phyloP scores from a whole-genome alignment of 1,139 yeast species.

The Magnusiomyces clavatus region DNA sequence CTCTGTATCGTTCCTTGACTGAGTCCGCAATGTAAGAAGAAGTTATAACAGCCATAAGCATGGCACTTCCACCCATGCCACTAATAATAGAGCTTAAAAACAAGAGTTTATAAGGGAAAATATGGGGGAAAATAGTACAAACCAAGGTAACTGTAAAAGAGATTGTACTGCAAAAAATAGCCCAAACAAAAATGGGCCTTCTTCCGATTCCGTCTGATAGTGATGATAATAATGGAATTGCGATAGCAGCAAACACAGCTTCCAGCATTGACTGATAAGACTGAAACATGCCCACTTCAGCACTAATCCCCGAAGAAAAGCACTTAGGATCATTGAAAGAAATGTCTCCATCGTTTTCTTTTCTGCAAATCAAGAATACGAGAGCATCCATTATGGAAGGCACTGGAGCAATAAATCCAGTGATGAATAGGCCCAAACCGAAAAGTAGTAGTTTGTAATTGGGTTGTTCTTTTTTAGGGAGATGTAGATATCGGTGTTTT shows the following conservation, averaged over 20 bases:
- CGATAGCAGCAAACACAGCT: constrained; percentile 20
- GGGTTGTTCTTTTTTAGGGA: constrained; percentile 17
- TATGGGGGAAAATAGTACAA: constrained; percentile 25
- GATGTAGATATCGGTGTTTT: constrained; percentile 4
- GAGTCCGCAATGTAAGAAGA: constrained; percentile 62
- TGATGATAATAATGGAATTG: constrained; percentile 42
- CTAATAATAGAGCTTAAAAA: constrained; percentile 37
- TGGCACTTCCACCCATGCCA: constrained; percentile 49
- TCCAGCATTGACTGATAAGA: constrained; percentile 21
- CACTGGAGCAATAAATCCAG: constrained; percentile 19
- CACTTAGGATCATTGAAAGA: constrained; percentile 21
- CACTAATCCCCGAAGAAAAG: constrained; percentile 21
- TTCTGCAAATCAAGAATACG: constrained; percentile 22
- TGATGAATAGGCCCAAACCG: constrained; percentile 15
- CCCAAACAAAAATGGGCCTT: constrained; percentile 38
- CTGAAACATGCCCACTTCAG: constrained; percentile 23
- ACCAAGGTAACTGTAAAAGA: constrained; percentile 16
- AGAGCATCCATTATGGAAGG: constrained; percentile 23
- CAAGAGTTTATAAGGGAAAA: constrained; percentile 34
- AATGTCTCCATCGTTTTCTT: neutral
- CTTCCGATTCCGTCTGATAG: constrained; percentile 61
- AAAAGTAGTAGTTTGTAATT: constrained; percentile 15
- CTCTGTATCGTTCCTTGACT: constrained; percentile 47
- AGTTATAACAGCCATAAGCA: constrained; percentile 44
- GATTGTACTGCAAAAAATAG: constrained; percentile 19